phyloP scores from a whole-genome alignment of 1,139 yeast species.

The Pichia norvegensis region DNA sequence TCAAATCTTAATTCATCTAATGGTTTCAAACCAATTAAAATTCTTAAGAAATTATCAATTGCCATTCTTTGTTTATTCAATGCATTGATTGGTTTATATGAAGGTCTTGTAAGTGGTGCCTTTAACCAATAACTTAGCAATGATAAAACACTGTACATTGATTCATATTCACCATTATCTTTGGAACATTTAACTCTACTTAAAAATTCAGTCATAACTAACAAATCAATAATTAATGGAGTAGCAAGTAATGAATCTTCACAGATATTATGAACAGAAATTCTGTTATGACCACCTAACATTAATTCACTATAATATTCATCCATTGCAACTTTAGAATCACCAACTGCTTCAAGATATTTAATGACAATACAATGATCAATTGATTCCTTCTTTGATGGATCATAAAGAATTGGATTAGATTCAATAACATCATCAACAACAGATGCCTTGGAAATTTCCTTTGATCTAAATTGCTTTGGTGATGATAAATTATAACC shows the following conservation, averaged over 20 bases:
- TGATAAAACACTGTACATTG: constrained; percentile 77
- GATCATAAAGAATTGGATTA: constrained; percentile 77
- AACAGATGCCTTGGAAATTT: constrained; percentile 86
- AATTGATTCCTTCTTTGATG: constrained; percentile 66
- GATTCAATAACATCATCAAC: constrained; percentile 93
- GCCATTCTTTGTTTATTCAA: constrained; percentile 92
- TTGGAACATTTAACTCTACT: constrained; percentile 77
- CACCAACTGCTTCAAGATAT: constrained; percentile 91
- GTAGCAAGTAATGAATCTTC: constrained; percentile 94
- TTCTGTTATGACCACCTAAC: constrained; percentile 96
- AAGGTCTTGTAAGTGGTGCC: constrained; percentile 91
- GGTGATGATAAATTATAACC: constrained; percentile 91
- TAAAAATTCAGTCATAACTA: constrained; percentile 82
- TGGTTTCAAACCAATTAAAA: constrained; percentile 84
- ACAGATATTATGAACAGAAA: constrained; percentile 89
- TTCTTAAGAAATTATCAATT: constrained; percentile 82
- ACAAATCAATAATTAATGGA: constrained; percentile 86
- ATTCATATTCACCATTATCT: constrained; percentile 41
- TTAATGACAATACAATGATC: constrained; percentile 96
- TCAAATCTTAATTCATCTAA: constrained; percentile 89
- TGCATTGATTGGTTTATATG: constrained; percentile 86
- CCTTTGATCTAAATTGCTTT: constrained; percentile 90
- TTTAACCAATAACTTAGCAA: constrained; percentile 93
- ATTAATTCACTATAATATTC: constrained; percentile 93
- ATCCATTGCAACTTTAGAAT: constrained; percentile 97